Evolutionary conservation across 2,329 filamentous ascomycete species (phyloP).

Genomic region (Phaeosphaeria sp.): DNA sequence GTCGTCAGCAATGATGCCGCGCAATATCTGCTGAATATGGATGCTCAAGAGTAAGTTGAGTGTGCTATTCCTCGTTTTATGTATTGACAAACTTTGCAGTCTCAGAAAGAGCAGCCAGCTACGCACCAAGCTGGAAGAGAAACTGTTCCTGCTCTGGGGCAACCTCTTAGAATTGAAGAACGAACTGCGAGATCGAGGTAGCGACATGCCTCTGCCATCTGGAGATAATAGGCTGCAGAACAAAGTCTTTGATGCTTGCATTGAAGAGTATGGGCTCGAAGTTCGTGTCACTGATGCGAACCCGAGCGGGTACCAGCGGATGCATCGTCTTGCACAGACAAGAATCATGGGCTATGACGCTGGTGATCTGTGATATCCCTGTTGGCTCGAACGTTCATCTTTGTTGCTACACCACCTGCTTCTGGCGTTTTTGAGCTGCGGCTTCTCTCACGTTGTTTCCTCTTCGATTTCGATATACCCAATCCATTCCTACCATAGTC

Average conservation of each 20-base stretch:
- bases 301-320: constrained; percentile 29
- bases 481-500: too few species aligned
- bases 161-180: constrained; percentile 66
- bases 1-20: constrained; percentile 66
- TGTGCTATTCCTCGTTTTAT: too few species aligned
- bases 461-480: neutral
- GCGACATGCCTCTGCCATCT: constrained; percentile 30
- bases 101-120: constrained; percentile 60
- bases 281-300: constrained; percentile 17
- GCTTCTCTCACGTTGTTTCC: neutral
- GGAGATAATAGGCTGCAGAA: constrained; percentile 44
- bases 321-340: constrained; percentile 31
- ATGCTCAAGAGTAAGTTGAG: constrained; percentile 61
- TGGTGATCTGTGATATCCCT: neutral
- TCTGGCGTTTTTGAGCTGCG: neutral
- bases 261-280: constrained; percentile 34
- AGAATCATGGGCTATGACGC: constrained; percentile 13
- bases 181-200: constrained; percentile 63
- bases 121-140: constrained; percentile 68
- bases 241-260: constrained; percentile 50
- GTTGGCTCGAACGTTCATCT: neutral
- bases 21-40: constrained; percentile 62
- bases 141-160: constrained; percentile 83
- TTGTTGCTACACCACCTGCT: neutral
- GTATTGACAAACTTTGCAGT: constrained; percentile 46